These are phyloP conservation scores for Cyclotella kingstonii DNA, from an alignment of 108 stramenopile species.

Conservation along the genomic window DNA sequence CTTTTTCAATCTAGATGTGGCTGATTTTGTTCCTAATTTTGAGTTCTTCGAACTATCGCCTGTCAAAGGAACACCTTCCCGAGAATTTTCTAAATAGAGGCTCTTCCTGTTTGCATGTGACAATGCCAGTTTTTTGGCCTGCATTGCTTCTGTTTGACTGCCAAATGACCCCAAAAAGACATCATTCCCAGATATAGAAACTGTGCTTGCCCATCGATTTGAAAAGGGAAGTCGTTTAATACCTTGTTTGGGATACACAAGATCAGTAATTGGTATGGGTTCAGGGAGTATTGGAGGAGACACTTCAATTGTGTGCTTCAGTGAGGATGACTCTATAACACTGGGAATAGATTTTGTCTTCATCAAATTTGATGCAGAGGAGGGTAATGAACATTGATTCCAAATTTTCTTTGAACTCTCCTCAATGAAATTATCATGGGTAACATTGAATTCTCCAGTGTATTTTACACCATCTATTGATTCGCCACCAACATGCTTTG, in stretches of 20 bases:
- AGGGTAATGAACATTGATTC: slow-evolving; percentile 1
- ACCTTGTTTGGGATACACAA: too few relatives aligned
- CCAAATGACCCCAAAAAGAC: slow-evolving; percentile 17
- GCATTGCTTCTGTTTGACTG: slow-evolving; percentile 19
- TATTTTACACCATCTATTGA: slow-evolving; percentile 8
- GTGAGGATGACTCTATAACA: background rate
- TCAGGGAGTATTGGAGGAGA: slow-evolving; percentile 1
- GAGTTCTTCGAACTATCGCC: background rate
- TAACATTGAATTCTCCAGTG: slow-evolving; percentile 21
- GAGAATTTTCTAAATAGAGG: background rate
- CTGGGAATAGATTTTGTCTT: background rate
- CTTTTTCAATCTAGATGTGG: background rate
- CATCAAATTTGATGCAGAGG: background rate
- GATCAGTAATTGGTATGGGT: slow-evolving; percentile 3
- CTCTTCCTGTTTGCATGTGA: background rate
- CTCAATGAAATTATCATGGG: background rate
- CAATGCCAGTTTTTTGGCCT: slow-evolving; percentile 9
- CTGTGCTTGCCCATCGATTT: slow-evolving; percentile 19
- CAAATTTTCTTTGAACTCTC: background rate
- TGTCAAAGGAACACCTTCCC: background rate
- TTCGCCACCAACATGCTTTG: slow-evolving; percentile 13
- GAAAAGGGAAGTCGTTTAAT: slow-evolving; percentile 7
- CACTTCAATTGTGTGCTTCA: background rate
- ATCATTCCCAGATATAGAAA: slow-evolving; percentile 23
- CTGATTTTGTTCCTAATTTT: background rate